Evolutionary conservation across 2,329 filamentous ascomycete genomes (phyloP).

Genomic region (Elsinoe arachidis): DNA sequence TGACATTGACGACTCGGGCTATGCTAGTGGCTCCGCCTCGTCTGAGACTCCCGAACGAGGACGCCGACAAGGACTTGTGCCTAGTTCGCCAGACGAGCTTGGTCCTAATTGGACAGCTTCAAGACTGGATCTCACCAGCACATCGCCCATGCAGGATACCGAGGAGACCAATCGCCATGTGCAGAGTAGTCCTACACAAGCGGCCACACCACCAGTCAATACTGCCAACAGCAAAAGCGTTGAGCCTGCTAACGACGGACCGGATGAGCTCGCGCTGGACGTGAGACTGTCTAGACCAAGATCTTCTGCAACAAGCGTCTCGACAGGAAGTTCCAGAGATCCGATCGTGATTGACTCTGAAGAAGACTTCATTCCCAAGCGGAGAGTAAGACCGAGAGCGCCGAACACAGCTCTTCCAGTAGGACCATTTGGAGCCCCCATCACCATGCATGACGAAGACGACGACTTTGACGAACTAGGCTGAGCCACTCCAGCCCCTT

Average conservation of each 20-base stretch:
- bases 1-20: constrained; percentile 11
- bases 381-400: too few species aligned
- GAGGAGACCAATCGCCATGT: not conserved
- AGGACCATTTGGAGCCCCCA: not conserved
- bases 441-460: not conserved
- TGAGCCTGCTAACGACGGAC: not conserved
- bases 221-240: not conserved
- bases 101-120: not conserved
- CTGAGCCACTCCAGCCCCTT: not conserved
- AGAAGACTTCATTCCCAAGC: too few species aligned
- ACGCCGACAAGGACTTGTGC: not conserved
- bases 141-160: not conserved
- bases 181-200: too few species aligned
- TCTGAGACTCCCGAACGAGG: not conserved
- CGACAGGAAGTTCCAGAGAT: too few species aligned
- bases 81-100: constrained; percentile 12
- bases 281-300: too few species aligned
- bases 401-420: too few species aligned
- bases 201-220: not conserved
- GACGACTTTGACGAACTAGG: not conserved
- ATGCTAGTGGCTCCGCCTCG: not conserved
- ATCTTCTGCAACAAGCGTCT: too few species aligned
- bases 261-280: not conserved
- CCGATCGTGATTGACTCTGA: too few species aligned
- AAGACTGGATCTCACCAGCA: not conserved